phyloP scores from a whole-genome alignment of 129 eudicot species.

The Lactuca sativa region DNA sequence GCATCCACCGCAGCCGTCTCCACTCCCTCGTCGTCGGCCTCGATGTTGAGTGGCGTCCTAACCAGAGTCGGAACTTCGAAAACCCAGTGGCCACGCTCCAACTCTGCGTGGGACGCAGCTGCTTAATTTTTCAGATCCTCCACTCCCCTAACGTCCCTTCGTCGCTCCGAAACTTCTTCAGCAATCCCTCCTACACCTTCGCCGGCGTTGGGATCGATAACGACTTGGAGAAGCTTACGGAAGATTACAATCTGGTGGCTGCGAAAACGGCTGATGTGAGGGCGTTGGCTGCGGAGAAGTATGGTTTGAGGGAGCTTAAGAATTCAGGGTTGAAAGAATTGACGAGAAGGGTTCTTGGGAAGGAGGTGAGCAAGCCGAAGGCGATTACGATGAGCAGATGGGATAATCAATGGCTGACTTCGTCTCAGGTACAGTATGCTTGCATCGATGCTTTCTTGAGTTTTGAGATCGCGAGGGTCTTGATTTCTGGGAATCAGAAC shows the following conservation, averaged over 20 bases:
- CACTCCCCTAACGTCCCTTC: not conserved
- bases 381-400: conserved; percentile 51
- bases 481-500: conserved; percentile 29
- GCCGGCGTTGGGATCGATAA: conserved; percentile 36
- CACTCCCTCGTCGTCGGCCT: conserved; percentile 35
- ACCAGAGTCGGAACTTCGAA: not conserved
- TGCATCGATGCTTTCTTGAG: conserved; percentile 65
- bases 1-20: conserved; percentile 18
- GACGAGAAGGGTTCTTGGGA: conserved; percentile 38
- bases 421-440: conserved; percentile 58
- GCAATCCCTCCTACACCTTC: conserved; percentile 19
- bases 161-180: conserved; percentile 27
- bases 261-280: conserved; percentile 36
- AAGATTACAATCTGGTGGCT: conserved; percentile 27
- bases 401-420: conserved; percentile 44
- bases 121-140: conserved; percentile 35
- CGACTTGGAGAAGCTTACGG: conserved; percentile 36
- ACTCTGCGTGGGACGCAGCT: conserved; percentile 24
- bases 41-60: conserved; percentile 49
- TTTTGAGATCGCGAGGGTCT: conserved; percentile 55
- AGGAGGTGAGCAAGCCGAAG: conserved; percentile 48
- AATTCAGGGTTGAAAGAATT: conserved; percentile 44
- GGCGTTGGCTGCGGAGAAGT: conserved; percentile 33
- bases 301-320: conserved; percentile 18
- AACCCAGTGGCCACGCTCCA: conserved; percentile 38